Base-by-base conservation (phyloP, 176 grass and related monocot species). In the Alopecurus myosuroides region DNA sequence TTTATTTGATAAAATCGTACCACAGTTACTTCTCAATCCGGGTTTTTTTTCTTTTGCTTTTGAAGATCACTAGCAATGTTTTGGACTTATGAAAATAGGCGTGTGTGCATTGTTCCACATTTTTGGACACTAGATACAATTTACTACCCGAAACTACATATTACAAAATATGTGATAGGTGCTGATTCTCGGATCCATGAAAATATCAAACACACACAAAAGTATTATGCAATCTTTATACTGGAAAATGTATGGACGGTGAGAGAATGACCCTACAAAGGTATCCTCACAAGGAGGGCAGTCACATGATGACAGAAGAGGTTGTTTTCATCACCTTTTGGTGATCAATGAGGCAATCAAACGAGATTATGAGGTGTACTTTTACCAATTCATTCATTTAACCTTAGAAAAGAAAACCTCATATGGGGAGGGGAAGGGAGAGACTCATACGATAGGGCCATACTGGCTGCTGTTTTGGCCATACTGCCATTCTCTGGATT, bases 261-360 rank as follows among this genome's bases (percentile, higher is more conserved):
- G 51, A 26, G 20, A 30, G 25, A 13, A 71, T 4, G 76, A 15
- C 34, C 31, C n/a, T n/a, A 31, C 28, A 52, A 20, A 5, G 56
- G 48, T 60, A 23, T 1, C 69, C 36, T 80, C 29, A 18, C 49
- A 39, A 60, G 29, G 31, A 85, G 69, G 77, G 87, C 82, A 81
- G 48, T 22, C 37, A 45, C 68, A 36, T 26, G 29, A n/a, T 7
- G 57, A 75, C 82, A 20, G 7, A 19, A 48, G 37, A 36, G 39
- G 57, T 22, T 56, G 70, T 28, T 60, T 50, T 81, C 77, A 50
- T 26, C 70, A 9, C 23, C 82, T 85, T 81, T 89, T 81, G 23
- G 29, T 44, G 5, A 50, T 50, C n/a, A 85, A 85, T 76, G 46
- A 79, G 22, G 62, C 5, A 66, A 79, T 30, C n/a, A 72, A 19